These are phyloP conservation scores for Mycotypha africana DNA, from an alignment of 371 early-diverging fungal genomes.

Conservation along the genomic window DNA sequence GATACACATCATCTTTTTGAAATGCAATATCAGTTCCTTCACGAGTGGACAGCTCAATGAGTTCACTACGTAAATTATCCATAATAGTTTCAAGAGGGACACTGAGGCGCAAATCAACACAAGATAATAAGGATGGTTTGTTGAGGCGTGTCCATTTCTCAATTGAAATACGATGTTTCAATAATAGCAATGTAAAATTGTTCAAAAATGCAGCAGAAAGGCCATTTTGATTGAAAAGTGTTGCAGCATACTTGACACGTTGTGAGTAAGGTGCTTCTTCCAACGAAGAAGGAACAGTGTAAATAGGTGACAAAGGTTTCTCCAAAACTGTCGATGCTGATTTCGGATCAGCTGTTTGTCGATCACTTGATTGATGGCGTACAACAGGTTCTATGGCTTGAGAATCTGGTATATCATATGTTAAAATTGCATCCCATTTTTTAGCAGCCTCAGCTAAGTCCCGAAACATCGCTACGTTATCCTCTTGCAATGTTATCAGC, in stretches of 20 bases:
- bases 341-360: constrained; percentile 21
- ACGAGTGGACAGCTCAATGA: constrained; percentile 64
- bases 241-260: constrained; percentile 78
- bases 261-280: constrained; percentile 82
- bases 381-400: constrained; percentile 53
- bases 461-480: constrained; percentile 68
- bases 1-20: constrained; percentile 83
- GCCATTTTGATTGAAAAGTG: constrained; percentile 75
- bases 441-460: constrained; percentile 70
- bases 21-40: constrained; percentile 82
- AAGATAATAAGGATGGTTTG: constrained; percentile 54
- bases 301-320: too few species aligned
- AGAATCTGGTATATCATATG: constrained; percentile 75
- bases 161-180: constrained; percentile 69
- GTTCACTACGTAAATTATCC: constrained; percentile 56
- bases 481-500: constrained; percentile 62
- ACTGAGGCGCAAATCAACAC: constrained; percentile 74
- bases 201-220: constrained; percentile 65
- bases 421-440: constrained; percentile 76
- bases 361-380: constrained; percentile 10
- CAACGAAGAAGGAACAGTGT: constrained; percentile 45
- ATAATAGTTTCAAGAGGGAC: constrained; percentile 63
- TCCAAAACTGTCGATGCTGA: background rate
- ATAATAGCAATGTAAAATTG: constrained; percentile 67
- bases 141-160: constrained; percentile 76